These are phyloP conservation scores for Barnettozyma hawaiiensis DNA, from an alignment of 1,139 yeast genomes.

Conservation along the genomic window DNA sequence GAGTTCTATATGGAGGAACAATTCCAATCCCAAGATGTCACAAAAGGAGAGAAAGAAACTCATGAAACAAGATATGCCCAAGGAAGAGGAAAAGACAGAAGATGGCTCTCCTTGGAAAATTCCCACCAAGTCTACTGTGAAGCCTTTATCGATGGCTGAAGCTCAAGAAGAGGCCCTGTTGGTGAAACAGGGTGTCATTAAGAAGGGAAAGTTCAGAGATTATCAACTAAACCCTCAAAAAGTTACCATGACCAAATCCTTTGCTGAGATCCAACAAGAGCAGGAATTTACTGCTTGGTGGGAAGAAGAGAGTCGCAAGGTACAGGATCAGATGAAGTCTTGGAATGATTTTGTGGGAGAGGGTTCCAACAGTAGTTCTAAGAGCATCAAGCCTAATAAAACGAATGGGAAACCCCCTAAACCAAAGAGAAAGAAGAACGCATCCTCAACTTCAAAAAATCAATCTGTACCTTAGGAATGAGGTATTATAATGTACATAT, in stretches of 20 bases:
- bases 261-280: conserved; percentile 70
- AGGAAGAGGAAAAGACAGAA: background rate
- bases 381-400: background rate
- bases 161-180: conserved; percentile 20
- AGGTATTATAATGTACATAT: background rate
- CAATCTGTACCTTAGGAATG: background rate
- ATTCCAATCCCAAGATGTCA: conserved; percentile 16
- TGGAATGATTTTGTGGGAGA: conserved; percentile 1
- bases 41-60: conserved; percentile 25
- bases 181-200: conserved; percentile 32
- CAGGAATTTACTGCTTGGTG: conserved; percentile 82
- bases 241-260: conserved; percentile 31
- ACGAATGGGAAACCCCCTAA: background rate
- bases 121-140: conserved; percentile 4
- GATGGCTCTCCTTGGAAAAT: conserved; percentile 20
- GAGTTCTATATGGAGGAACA: conserved; percentile 1
- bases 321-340: conserved; percentile 39
- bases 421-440: background rate
- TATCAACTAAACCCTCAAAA: conserved; percentile 27
- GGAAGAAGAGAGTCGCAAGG: conserved; percentile 61
- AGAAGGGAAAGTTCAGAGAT: conserved; percentile 44
- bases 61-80: conserved; percentile 14
- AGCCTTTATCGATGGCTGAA: conserved; percentile 13
- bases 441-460: background rate
- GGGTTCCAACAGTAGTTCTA: background rate